A percentile compares a stretch with the other conserved stretches of the same genome.
Conservation (phyloP, 352 stramenopile genomes). For the Globisporangium paroecandrum region DNA sequence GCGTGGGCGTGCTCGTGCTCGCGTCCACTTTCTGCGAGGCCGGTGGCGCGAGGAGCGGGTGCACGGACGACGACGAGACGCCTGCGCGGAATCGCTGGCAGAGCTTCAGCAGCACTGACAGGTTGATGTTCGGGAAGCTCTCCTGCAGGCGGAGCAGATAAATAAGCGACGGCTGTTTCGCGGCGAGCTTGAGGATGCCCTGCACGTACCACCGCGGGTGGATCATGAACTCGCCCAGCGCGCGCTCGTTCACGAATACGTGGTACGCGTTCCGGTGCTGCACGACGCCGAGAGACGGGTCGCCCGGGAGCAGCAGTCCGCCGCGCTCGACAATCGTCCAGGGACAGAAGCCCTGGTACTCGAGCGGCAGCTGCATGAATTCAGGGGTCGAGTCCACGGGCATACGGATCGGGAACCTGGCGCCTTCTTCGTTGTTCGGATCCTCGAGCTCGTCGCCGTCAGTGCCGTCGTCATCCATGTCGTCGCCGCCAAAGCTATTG, state of each 20-base stretch:
- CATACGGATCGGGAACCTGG: constrained; percentile 70
- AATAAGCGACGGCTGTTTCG: constrained; percentile 86
- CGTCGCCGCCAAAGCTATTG: constrained; percentile 29
- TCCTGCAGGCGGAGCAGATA: constrained; percentile 89
- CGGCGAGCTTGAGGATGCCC: constrained; percentile 64
- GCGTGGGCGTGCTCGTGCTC: constrained; percentile 85
- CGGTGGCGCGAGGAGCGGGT: constrained; percentile 53
- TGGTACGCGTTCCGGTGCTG: constrained; percentile 88
- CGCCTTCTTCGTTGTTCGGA: constrained; percentile 40
- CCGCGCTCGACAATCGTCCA: constrained; percentile 89
- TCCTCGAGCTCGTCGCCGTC: constrained; percentile 12
- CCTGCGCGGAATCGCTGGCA: constrained; percentile 41
- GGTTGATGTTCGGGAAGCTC: constrained; percentile 71
- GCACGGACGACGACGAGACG: constrained; percentile 33
- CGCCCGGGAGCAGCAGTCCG: constrained; percentile 88
- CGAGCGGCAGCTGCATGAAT: constrained; percentile 92
- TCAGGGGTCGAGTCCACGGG: constrained; percentile 90
- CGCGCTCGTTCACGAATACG: constrained; percentile 91
- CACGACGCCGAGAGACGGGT: constrained; percentile 90
- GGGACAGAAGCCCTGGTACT: constrained; percentile 93
- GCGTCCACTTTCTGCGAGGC: constrained; percentile 78
- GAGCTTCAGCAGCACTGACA: constrained; percentile 70
- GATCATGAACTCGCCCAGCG: constrained; percentile 86
- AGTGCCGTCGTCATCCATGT: constrained; percentile 29
- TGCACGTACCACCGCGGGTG: constrained; percentile 78